These are phyloP conservation scores for Lichtheimia ornata DNA, from an alignment of 371 early-diverging fungal species.

Conservation along the genomic window DNA sequence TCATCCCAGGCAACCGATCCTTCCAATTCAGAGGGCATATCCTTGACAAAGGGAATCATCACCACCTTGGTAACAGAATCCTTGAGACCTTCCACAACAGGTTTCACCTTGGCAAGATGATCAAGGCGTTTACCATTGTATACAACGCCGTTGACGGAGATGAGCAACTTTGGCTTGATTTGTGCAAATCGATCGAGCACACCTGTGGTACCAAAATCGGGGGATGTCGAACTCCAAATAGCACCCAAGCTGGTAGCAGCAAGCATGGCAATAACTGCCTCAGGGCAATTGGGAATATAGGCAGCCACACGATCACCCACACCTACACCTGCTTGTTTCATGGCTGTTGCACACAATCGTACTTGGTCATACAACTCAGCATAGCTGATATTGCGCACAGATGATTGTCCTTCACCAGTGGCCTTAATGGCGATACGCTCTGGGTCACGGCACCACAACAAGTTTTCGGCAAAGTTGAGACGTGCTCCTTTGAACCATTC, in stretches of 20 bases:
- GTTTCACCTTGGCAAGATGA: slow-evolving; percentile 77
- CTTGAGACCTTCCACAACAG: slow-evolving; percentile 61
- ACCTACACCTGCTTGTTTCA: slow-evolving; percentile 70
- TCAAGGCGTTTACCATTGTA: slow-evolving; percentile 89
- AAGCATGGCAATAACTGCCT: slow-evolving; percentile 88
- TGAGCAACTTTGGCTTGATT: slow-evolving; percentile 90
- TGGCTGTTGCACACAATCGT: slow-evolving; percentile 69
- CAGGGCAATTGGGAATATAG: slow-evolving; percentile 89
- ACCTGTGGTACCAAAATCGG: slow-evolving; percentile 93
- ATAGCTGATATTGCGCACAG: slow-evolving; percentile 62
- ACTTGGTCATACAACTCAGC: slow-evolving; percentile 78
- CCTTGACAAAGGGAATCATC: slow-evolving; percentile 71
- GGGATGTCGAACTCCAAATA: slow-evolving; percentile 93
- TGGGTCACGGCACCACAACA: slow-evolving; percentile 66
- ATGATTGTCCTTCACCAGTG: slow-evolving; percentile 59
- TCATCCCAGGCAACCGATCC: slow-evolving; percentile 41
- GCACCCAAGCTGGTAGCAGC: slow-evolving; percentile 95
- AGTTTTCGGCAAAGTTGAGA: slow-evolving; percentile 93
- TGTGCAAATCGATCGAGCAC: slow-evolving; percentile 95
- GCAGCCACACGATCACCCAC: slow-evolving; percentile 92
- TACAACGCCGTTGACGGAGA: slow-evolving; percentile 86
- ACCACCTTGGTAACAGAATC: slow-evolving; percentile 72
- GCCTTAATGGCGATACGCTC: slow-evolving; percentile 77
- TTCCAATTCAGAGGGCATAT: slow-evolving; percentile 8
- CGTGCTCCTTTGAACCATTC: slow-evolving; percentile 87